Evolutionary conservation across 352 stramenopile species (phyloP), one percentile per base, ranked within the genome.

Genomic region (Bremia lactucae): DNA sequence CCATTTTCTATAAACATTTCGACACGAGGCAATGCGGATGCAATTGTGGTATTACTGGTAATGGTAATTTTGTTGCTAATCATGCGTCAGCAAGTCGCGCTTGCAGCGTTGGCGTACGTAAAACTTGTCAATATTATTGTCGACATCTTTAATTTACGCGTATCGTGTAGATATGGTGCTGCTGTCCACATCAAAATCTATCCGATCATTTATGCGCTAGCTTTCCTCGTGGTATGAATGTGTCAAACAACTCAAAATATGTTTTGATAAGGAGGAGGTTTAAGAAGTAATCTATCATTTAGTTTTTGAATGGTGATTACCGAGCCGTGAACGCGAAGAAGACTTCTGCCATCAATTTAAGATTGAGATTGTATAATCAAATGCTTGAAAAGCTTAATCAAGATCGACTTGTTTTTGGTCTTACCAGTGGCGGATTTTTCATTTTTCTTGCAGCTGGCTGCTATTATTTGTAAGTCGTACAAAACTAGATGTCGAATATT

Each of bases 121-220:
- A 36, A 14, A 18, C 11, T 16, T 49, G 2, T 4, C 10, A 22
- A 13, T 20, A 6, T 7, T 36, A 26, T 39, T 39, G 35, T 11
- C 36, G 24, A 33, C 24, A 18, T n/a, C 28, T 39, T 28, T 52
- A 7, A 52, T 10, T 42, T 1, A 9, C n/a, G 6, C 28, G 6
- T 21, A 15, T 35, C 26, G 3, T 34, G 2, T 52, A 97, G 61
- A 59, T 95, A 97, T 65, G 95, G 94, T 3, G 74, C 97, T 24
- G 95, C 92, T 0, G 92, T 99, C 22, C 96, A 99, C 61, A 86
- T 97, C 55, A 98, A 98, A 62, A 93, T 99, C 11, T 99, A 99
- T 55, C 96, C 96, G 4, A 96, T 99, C 24, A 95, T 99, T 50
- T 99, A 99, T 57, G 82, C 77, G 16, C 62, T 94, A 33, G 68